Evolutionary conservation across 1,284 basidiomycete species (phyloP), one percentile per base, ranked within the genome.

Genomic region (Leccinum griseonigrum): DNA sequence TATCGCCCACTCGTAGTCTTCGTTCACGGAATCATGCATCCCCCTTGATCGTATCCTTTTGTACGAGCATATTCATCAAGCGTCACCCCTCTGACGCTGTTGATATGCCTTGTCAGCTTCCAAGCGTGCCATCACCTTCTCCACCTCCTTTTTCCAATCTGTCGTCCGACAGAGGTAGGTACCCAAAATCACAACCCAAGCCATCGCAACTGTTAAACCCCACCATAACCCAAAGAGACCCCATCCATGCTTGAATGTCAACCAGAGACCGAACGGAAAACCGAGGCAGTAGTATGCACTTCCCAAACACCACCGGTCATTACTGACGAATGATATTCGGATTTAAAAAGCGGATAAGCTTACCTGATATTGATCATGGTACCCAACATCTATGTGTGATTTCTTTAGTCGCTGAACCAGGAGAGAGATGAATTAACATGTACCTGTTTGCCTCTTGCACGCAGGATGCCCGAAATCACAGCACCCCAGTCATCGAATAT

Each of bases 391-490:
- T 88, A 61, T 14, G 31, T 22, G 32, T 3, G 29, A 4, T 4
- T n/a, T 18, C 50, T 36, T 67, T 18, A 56, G 58, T 32, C 32
- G 36, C 2, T 36, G 26, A 22, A 62, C n/a, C 51, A 18, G 5
- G 6, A 4, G 22, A 13, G 34, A 36, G 18, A 32, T 36, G 13
- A 2, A 11, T 50, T 16, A 14, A 40, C 16, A 55, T 75, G 6
- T 59, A 81, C 83, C 74, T 88, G 88, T 74, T 90, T 88, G 2
- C 94, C 94, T 29, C 86, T 79, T 1, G 92, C 87, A 51, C 94
- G 84, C 52, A 97, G 77, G 64, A 96, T 85, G 3, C 94, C 91
- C 13, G 83, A 83, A 1, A 87, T 83, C 6, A 94, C 85, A 1
- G 85, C 90, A 10, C 81, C 76, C 16, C 87, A 81, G 11, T 87